Conservation (phyloP, 441 rosid genomes). For the Viola pubescens region DNA sequence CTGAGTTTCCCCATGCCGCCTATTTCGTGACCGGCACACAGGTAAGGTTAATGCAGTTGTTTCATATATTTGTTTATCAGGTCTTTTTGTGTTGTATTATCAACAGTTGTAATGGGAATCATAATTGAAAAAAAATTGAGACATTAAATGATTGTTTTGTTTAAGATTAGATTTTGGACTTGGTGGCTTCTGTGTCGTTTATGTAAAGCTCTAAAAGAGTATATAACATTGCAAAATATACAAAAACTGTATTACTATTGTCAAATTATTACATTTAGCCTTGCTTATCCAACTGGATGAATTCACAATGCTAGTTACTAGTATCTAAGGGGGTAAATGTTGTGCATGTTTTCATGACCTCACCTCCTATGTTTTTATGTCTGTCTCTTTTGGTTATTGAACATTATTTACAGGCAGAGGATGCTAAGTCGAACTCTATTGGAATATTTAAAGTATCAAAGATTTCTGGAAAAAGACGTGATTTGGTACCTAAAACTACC, state of each 20-base stretch:
- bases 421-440: constrained; percentile 61
- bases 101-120: no score
- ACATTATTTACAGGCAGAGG: constrained; percentile 56
- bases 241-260: no score
- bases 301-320: no score
- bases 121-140: no score
- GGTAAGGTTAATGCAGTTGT: constrained; percentile 25
- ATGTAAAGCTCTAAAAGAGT: no score
- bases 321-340: not conserved
- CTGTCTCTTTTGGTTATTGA: not conserved
- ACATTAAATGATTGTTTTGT: no score
- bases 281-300: no score
- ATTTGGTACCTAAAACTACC: constrained; percentile 47
- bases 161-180: no score
- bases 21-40: constrained; percentile 92
- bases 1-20: constrained; percentile 75
- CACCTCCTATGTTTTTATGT: not conserved
- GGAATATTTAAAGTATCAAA: constrained; percentile 73
- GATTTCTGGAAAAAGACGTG: constrained; percentile 74
- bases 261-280: no score
- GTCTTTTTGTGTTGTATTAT: no score
- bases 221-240: no score
- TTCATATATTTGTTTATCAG: not conserved
- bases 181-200: no score
- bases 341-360: not conserved